Evolutionary conservation across 2,329 filamentous ascomycete genomes (phyloP).

Genomic region (Ploettnerulaceae sp.): DNA sequence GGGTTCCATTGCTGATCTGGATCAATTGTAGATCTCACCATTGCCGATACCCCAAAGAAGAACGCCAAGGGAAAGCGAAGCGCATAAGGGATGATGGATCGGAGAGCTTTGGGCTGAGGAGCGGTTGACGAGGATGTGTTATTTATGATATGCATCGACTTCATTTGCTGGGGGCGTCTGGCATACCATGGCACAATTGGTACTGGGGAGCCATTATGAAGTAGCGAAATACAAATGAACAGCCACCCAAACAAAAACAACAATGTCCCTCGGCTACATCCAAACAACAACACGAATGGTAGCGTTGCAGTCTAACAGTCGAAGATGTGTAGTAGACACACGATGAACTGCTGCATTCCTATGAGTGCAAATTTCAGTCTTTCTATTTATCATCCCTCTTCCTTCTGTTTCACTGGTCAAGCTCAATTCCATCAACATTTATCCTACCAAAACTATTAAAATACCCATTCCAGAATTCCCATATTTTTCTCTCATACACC

Average conservation of each 20-base stretch:
- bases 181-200: conserved; percentile 21
- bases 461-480: too few relatives aligned
- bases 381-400: too few relatives aligned
- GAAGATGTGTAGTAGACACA: too few relatives aligned
- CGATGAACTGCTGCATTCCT: too few relatives aligned
- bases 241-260: conserved; percentile 15
- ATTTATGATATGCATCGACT: conserved; percentile 19
- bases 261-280: background rate
- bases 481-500: too few relatives aligned
- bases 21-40: conserved; percentile 46
- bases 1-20: conserved; percentile 5
- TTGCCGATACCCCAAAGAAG: conserved; percentile 58
- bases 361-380: too few relatives aligned
- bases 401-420: too few relatives aligned
- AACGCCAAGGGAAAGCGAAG: conserved; percentile 42
- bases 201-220: conserved; percentile 21
- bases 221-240: conserved; percentile 24
- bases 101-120: conserved; percentile 1
- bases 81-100: conserved; percentile 26
- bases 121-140: conserved; percentile 6
- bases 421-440: too few relatives aligned
- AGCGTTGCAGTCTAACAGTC: too few relatives aligned
- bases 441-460: too few relatives aligned
- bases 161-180: conserved; percentile 22
- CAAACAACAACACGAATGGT: too few relatives aligned